phyloP scores from a whole-genome alignment of 352 stramenopile species.

The Pythium oligandrum region DNA sequence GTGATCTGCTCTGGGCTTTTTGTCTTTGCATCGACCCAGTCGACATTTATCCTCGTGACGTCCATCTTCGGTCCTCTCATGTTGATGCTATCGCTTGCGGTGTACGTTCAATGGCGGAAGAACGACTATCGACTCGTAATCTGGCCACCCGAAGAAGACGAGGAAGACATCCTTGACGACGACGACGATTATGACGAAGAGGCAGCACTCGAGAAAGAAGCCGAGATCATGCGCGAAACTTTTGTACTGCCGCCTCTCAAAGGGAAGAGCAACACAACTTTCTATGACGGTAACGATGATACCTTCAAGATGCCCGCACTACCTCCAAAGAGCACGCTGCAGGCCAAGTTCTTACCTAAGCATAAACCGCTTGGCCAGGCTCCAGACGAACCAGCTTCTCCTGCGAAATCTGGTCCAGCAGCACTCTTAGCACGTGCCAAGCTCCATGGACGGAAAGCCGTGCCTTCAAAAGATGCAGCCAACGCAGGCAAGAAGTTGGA shows the following conservation, averaged over 20 bases:
- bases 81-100: conserved; percentile 66
- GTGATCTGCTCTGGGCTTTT: conserved; percentile 81
- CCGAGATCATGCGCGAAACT: conserved; percentile 62
- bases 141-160: conserved; percentile 75
- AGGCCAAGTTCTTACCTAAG: conserved; percentile 22
- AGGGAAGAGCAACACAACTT: conserved; percentile 44
- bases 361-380: conserved; percentile 4
- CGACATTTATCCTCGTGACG: conserved; percentile 72
- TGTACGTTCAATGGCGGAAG: conserved; percentile 72
- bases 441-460: too few relatives aligned
- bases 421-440: too few relatives aligned
- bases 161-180: conserved; percentile 75
- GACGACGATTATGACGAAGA: conserved; percentile 49
- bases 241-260: conserved; percentile 79
- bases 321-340: conserved; percentile 37
- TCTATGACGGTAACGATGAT: conserved; percentile 52
- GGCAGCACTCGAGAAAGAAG: conserved; percentile 69
- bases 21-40: conserved; percentile 71
- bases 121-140: conserved; percentile 84
- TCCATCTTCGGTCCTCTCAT: conserved; percentile 75
- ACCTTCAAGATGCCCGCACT: conserved; percentile 81
- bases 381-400: too few relatives aligned
- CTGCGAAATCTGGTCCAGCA: too few relatives aligned
- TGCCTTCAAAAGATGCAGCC: too few relatives aligned
- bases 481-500: too few relatives aligned